phyloP scores from a whole-genome alignment of 2,329 filamentous ascomycete species.

The Aschersonia sp. region DNA sequence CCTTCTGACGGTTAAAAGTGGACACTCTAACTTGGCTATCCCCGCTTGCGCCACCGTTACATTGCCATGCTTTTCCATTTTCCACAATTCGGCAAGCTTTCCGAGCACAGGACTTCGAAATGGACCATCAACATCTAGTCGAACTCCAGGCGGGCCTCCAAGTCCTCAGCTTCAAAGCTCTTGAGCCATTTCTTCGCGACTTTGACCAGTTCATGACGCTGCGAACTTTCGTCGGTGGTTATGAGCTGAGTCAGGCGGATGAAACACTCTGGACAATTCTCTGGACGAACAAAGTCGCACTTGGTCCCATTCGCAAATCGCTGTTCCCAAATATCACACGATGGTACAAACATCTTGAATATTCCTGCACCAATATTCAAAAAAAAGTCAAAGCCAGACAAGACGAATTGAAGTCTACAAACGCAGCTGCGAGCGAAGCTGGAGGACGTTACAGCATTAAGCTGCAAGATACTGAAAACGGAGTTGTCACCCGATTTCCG shows the following conservation, averaged over 20 bases:
- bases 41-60: too few species aligned
- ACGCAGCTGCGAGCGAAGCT: background rate
- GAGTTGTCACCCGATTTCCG: slow-evolving; percentile 73
- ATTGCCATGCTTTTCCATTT: too few species aligned
- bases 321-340: background rate
- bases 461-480: slow-evolving; percentile 62
- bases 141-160: too few species aligned
- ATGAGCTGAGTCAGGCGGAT: background rate
- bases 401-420: background rate
- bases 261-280: background rate
- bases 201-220: background rate
- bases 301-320: background rate
- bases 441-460: slow-evolving; percentile 52
- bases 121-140: too few species aligned
- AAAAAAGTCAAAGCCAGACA: background rate
- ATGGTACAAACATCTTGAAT: background rate
- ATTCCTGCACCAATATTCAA: background rate
- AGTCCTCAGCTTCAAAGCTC: too few species aligned
- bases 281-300: background rate
- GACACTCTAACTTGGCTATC: too few species aligned
- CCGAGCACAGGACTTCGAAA: too few species aligned
- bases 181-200: too few species aligned
- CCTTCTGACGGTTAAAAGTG: too few species aligned
- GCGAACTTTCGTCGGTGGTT: background rate
- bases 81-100: too few species aligned